These are phyloP conservation scores for Acacia concinna DNA, from an alignment of 331 rosid genomes.

Conservation along the genomic window DNA sequence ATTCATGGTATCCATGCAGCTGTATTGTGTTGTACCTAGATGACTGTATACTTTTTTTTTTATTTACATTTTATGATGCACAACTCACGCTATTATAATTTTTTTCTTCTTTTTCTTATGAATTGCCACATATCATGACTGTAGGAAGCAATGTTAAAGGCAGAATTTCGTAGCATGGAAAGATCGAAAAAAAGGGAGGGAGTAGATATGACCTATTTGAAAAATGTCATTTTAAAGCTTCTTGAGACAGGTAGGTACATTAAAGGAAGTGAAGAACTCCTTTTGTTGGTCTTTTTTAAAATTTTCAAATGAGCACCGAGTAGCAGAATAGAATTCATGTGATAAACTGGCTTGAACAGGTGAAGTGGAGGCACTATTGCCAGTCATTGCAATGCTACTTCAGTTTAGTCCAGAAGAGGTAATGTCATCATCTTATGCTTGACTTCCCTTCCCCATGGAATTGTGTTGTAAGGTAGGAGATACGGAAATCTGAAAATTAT, in stretches of 20 bases:
- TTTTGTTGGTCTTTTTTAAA: constrained; percentile 18
- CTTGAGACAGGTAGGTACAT: constrained; percentile 79
- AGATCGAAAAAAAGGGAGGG: constrained; percentile 92
- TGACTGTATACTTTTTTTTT: background rate
- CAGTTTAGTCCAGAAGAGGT: constrained; percentile 99
- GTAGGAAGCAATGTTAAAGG: constrained; percentile 82
- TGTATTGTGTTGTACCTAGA: background rate
- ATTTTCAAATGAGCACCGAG: background rate
- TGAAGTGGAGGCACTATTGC: constrained; percentile 92
- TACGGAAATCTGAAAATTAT: background rate
- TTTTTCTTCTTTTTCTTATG: background rate
- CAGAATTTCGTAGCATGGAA: constrained; percentile 80
- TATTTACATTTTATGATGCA: background rate
- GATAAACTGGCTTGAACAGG: constrained; percentile 45
- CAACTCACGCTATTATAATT: background rate
- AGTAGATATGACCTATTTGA: constrained; percentile 91
- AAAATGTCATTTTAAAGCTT: constrained; percentile 92
- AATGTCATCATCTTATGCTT: constrained; percentile 25
- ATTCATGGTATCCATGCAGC: background rate
- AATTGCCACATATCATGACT: constrained; percentile 27
- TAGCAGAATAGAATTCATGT: constrained; percentile 10
- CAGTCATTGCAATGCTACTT: constrained; percentile 95
- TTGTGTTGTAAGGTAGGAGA: constrained; percentile 10
- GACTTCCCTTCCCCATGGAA: constrained; percentile 11
- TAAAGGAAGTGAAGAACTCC: constrained; percentile 13